Evolutionary conservation across 805 yeast species (phyloP), one percentile per base, ranked within the genome.

Genomic region (Hagleromyces aurorensis): DNA sequence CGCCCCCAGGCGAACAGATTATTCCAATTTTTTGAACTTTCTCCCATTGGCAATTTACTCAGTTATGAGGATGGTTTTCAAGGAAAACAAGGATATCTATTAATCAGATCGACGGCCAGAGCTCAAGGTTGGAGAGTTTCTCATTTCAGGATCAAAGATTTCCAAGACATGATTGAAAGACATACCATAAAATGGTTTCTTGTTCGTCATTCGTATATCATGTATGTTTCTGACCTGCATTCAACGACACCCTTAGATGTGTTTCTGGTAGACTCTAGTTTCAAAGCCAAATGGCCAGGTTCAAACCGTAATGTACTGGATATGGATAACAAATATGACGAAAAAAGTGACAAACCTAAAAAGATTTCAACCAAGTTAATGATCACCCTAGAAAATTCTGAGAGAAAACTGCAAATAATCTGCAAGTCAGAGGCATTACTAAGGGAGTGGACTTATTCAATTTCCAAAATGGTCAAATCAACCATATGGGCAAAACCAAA

Each of bases 71-170:
- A 74, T 16, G 80, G 83, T 0, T 80, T 67, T 48, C 75, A 74
- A 33, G 94, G 97, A 1, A 91, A 86, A 46, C 96, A 91, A 56
- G 99, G 98, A 2, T 72, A 74, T 29, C 55, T 89, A 34, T 72
- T 81, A 32, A 72, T 87, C 26, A 75, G 86, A 13, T 78, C 95
- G 1, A 75, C 85, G 0, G 89, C 97, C 0, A 75, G 74, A 38
- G 68, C 86, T 1, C 94, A 85, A 52, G 97, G 98, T 3, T 91
- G 98, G 97, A 67, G 94, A 44, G 96, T 89, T 5, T 82, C 91
- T 3, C 96, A 89, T 50, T 73, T 85, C 56, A 75, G 72, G 38
- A 74, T 83, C 6, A 71, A 75, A 38, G 96, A 84, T 46, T 62
- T 85, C 45, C 71, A 73, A 42, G 86, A 83, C 20, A 85, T 91